A percentile compares a stretch with the other conserved stretches of the same genome.
Conservation (phyloP, 352 stramenopile genomes). For the Phytopythium delawarense region DNA sequence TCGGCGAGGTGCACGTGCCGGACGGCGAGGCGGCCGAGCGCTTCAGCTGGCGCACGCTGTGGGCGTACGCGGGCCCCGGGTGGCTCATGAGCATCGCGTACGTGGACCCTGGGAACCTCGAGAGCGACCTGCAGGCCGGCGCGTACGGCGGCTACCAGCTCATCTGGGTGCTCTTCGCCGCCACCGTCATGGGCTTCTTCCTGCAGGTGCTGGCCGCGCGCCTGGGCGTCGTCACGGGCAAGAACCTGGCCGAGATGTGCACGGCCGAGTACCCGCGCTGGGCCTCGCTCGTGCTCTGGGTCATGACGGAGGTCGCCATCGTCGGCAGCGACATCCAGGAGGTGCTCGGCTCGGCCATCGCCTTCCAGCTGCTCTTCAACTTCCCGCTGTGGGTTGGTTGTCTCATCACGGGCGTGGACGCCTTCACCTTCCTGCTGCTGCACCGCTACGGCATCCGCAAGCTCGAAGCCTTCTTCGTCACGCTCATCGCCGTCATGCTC, state of each 20-base stretch:
- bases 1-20: slow-evolving; percentile 47
- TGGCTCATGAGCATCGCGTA: slow-evolving; percentile 95
- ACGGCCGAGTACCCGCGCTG: slow-evolving; percentile 71
- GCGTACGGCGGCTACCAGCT: slow-evolving; percentile 88
- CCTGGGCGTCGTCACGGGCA: slow-evolving; percentile 89
- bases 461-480: slow-evolving; percentile 91
- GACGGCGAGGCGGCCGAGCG: slow-evolving; percentile 22
- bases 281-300: slow-evolving; percentile 76
- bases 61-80: slow-evolving; percentile 76
- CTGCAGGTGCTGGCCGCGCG: slow-evolving; percentile 91
- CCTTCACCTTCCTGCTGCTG: slow-evolving; percentile 93
- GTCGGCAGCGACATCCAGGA: slow-evolving; percentile 91
- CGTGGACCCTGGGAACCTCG: slow-evolving; percentile 94
- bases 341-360: slow-evolving; percentile 90
- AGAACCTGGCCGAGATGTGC: slow-evolving; percentile 90
- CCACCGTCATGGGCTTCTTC: slow-evolving; percentile 91
- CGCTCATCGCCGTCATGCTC: slow-evolving; percentile 92
- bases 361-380: slow-evolving; percentile 87
- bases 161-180: slow-evolving; percentile 90
- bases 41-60: slow-evolving; percentile 66
- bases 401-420: slow-evolving; percentile 85
- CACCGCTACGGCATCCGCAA: slow-evolving; percentile 92
- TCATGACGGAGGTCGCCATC: slow-evolving; percentile 94
- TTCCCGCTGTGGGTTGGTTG: slow-evolving; percentile 90
- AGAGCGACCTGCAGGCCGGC: slow-evolving; percentile 93